A percentile compares a stretch with the other conserved stretches of the same genome.
phyloP scores from a whole-genome alignment of 2,329 filamentous ascomycete species.

The Tolypocladium ovalisporum region DNA sequence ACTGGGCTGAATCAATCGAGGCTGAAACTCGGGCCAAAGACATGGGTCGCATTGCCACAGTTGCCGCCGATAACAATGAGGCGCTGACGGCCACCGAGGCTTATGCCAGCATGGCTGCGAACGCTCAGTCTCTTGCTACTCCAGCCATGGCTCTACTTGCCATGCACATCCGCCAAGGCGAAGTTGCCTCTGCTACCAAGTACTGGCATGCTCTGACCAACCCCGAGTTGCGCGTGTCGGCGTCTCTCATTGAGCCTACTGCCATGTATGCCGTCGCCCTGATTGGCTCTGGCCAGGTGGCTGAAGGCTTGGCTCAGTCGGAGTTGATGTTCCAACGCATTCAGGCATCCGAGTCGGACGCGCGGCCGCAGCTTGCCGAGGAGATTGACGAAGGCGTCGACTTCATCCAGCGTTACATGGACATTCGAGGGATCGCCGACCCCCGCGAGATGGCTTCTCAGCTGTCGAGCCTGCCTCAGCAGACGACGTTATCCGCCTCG shows the following conservation, averaged over 20 bases:
- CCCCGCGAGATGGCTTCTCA: slow-evolving; percentile 41
- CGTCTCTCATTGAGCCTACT: slow-evolving; percentile 71
- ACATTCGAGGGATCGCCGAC: slow-evolving; percentile 40
- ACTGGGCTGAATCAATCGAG: slow-evolving; percentile 57
- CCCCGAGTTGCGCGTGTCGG: slow-evolving; percentile 46
- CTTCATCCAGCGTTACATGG: slow-evolving; percentile 52
- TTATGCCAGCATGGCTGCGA: slow-evolving; percentile 46
- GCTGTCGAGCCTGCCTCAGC: slow-evolving; percentile 29
- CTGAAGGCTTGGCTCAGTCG: slow-evolving; percentile 69
- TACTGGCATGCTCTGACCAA: slow-evolving; percentile 70
- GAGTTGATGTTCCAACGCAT: slow-evolving; percentile 83
- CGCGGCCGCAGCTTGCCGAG: slow-evolving; percentile 50
- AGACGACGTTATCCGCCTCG: slow-evolving; percentile 31
- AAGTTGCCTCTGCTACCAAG: slow-evolving; percentile 63
- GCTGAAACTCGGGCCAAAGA: slow-evolving; percentile 47
- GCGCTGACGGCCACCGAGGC: slow-evolving; percentile 56
- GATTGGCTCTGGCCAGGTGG: slow-evolving; percentile 72
- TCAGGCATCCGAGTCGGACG: slow-evolving; percentile 44
- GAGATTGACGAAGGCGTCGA: slow-evolving; percentile 83
- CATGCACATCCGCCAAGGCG: slow-evolving; percentile 72
- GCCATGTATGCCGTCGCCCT: slow-evolving; percentile 85
- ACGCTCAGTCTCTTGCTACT: slow-evolving; percentile 36
- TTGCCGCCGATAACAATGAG: slow-evolving; percentile 71
- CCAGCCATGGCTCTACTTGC: slow-evolving; percentile 76
- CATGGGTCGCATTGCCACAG: slow-evolving; percentile 62